Percentiles rank a stretch among this genome's conserved stretches.
Conservation (phyloP, 1,139 yeast species). For the Pneumocystis sp. region DNA sequence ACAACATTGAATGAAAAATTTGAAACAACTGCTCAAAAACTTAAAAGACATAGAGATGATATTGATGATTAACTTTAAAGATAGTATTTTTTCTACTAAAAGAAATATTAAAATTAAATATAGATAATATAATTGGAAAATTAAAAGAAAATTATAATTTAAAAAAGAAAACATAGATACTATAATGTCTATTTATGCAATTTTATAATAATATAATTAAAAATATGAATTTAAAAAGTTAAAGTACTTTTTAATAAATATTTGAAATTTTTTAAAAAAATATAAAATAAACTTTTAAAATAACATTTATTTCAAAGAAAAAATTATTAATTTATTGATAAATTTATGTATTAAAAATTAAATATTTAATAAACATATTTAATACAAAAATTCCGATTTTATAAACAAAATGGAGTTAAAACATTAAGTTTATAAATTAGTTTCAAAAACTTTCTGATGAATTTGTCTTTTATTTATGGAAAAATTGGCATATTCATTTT, state of each 20-base stretch:
- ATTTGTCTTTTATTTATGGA: slow-evolving; percentile 21
- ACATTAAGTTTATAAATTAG: background rate
- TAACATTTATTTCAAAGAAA: too few species aligned
- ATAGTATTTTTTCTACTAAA: background rate
- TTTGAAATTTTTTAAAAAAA: too few species aligned
- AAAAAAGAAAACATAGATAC: background rate
- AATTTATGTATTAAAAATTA: too few species aligned
- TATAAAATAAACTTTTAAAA: too few species aligned
- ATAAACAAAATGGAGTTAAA: background rate
- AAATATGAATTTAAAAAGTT: too few species aligned
- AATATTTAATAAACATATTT: background rate
- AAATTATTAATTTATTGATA: too few species aligned
- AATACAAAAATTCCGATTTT: background rate
- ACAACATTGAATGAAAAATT: background rate
- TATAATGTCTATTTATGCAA: too few species aligned
- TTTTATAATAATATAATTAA: too few species aligned
- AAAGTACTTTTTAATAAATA: too few species aligned
- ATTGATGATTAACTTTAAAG: background rate
- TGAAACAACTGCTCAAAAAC: background rate
- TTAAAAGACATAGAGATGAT: background rate
- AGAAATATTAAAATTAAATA: background rate
- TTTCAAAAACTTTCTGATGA: background rate
- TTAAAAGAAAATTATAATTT: background rate
- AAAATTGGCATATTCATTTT: slow-evolving; percentile 46
- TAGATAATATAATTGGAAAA: background rate